Evolutionary conservation across 495 filamentous ascomycete genomes (phyloP).

Genomic region (Daldinia vernicosa): DNA sequence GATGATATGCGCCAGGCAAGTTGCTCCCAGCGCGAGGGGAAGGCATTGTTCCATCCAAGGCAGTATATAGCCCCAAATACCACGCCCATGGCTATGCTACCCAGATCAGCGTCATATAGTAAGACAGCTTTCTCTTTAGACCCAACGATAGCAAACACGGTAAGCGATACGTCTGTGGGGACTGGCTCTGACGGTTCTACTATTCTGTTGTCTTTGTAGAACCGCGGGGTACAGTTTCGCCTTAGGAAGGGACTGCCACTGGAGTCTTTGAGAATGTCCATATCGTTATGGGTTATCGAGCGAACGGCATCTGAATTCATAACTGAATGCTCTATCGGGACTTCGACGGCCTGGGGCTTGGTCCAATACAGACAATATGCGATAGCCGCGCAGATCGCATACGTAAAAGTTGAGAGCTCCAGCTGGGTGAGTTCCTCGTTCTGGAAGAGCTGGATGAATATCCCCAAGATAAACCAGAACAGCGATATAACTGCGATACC

Average conservation of each 20-base stretch:
- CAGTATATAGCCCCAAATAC: slow-evolving; percentile 2
- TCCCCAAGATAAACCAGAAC: background rate
- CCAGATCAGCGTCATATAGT: background rate
- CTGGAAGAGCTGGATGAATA: background rate
- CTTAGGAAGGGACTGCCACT: background rate
- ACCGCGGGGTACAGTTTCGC: background rate
- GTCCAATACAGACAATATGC: slow-evolving; percentile 1
- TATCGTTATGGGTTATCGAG: background rate
- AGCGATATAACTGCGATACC: background rate
- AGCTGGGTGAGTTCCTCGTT: background rate
- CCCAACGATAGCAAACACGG: background rate
- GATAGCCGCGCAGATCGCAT: background rate
- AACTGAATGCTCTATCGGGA: background rate
- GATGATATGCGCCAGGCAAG: background rate
- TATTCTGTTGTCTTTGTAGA: background rate
- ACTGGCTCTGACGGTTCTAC: background rate
- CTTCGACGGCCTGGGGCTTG: background rate
- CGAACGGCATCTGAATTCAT: background rate
- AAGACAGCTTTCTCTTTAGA: background rate
- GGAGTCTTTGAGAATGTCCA: background rate
- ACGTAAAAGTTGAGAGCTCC: slow-evolving; percentile 1
- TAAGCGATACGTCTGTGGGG: background rate
- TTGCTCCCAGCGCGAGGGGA: background rate
- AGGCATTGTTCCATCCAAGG: background rate
- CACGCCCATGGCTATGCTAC: background rate